Percentiles rank a stretch among this genome's conserved stretches.
These are phyloP conservation scores for Triticum urartu DNA, from an alignment of 176 grass and related monocot species.

Conservation along the genomic window DNA sequence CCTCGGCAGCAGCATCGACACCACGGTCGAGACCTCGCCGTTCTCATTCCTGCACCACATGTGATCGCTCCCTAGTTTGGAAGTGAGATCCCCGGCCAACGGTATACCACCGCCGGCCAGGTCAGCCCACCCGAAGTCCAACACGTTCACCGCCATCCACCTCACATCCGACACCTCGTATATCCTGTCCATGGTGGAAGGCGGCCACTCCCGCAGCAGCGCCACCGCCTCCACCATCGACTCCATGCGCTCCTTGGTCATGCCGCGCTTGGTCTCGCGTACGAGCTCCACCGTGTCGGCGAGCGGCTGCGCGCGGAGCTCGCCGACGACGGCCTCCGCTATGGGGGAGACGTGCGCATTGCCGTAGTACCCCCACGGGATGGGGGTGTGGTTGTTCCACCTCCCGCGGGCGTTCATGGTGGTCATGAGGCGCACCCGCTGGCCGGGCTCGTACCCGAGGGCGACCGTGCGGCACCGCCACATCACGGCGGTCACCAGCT, in stretches of 20 bases:
- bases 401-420: conserved; percentile 42
- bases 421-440: conserved; percentile 26
- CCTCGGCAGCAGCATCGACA: conserved; percentile 32
- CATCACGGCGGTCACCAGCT: conserved; percentile 34
- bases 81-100: conserved; percentile 17
- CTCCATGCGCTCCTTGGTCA: conserved; percentile 22
- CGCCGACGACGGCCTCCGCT: not conserved
- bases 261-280: conserved; percentile 21
- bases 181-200: conserved; percentile 4
- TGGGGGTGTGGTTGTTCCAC: conserved; percentile 24
- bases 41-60: conserved; percentile 22
- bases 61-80: conserved; percentile 34
- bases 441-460: not conserved
- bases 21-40: conserved; percentile 18
- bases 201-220: not conserved
- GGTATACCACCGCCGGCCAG: conserved; percentile 39
- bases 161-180: conserved; percentile 42
- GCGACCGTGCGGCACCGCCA: conserved; percentile 38
- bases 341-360: conserved; percentile 40
- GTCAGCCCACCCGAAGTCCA: conserved; percentile 34
- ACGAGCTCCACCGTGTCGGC: conserved; percentile 28
- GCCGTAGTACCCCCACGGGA: conserved; percentile 37
- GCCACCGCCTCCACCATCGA: conserved; percentile 23
- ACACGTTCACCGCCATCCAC: not conserved
- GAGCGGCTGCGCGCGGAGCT: conserved; percentile 24